phyloP scores from a whole-genome alignment of 1,139 yeast species.

The Debaryomyces nepalensis region DNA sequence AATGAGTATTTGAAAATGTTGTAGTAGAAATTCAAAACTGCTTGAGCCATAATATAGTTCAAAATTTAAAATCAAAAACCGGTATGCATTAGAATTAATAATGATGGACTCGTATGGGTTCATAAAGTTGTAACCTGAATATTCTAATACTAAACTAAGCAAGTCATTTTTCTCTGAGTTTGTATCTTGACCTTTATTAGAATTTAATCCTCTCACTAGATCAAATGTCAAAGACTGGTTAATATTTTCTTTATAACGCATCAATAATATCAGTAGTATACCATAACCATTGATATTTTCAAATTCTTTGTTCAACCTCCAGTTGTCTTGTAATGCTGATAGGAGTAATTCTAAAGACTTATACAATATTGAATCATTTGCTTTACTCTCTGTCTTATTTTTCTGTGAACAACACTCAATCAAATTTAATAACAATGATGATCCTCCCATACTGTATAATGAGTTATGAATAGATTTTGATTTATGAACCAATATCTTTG shows the following conservation, averaged over 20 bases:
- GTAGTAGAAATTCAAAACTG: constrained; percentile 53
- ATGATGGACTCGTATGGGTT: constrained; percentile 36
- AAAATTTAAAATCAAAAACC: constrained; percentile 38
- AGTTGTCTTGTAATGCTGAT: constrained; percentile 34
- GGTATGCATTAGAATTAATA: constrained; percentile 34
- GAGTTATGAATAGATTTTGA: constrained; percentile 37
- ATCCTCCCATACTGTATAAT: constrained; percentile 44
- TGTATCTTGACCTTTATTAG: neutral
- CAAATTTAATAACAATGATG: constrained; percentile 35
- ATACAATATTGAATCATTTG: constrained; percentile 29
- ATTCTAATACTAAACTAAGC: constrained; percentile 27
- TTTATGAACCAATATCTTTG: constrained; percentile 27
- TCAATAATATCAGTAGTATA: constrained; percentile 36
- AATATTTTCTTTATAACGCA: constrained; percentile 31
- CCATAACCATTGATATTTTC: constrained; percentile 50
- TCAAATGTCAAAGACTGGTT: constrained; percentile 27
- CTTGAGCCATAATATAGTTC: constrained; percentile 43
- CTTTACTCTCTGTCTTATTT: constrained; percentile 5
- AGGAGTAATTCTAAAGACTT: constrained; percentile 33
- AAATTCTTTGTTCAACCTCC: constrained; percentile 48
- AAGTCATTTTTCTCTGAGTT: constrained; percentile 17
- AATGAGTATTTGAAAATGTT: constrained; percentile 60
- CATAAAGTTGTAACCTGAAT: constrained; percentile 31
- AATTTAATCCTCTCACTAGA: neutral
- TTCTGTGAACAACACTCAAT: constrained; percentile 34